Conservation (phyloP, 345 rosid species). For the Linum tenue region DNA sequence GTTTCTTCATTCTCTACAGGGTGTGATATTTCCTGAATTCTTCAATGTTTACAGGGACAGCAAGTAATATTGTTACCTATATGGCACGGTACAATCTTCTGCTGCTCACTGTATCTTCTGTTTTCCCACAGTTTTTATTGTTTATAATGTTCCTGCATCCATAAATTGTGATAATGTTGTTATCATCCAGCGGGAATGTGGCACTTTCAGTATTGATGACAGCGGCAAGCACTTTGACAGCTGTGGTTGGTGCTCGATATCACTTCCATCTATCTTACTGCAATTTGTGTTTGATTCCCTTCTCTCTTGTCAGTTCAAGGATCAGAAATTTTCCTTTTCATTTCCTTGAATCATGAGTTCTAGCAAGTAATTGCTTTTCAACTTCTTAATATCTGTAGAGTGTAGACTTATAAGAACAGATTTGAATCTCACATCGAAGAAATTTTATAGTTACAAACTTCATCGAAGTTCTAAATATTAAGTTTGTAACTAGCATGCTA, state of each 20-base stretch:
- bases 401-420: background rate
- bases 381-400: background rate
- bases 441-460: too few species aligned
- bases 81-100: conserved; percentile 51
- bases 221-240: conserved; percentile 74
- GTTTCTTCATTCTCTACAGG: conserved; percentile 2
- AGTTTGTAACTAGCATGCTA: background rate
- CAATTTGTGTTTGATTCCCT: background rate
- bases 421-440: background rate
- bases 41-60: conserved; percentile 57
- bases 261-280: background rate
- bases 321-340: too few species aligned
- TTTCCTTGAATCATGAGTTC: background rate
- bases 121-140: background rate
- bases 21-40: conserved; percentile 9
- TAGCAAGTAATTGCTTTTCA: background rate
- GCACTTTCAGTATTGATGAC: conserved; percentile 92
- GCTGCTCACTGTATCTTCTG: conserved; percentile 5
- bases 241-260: conserved; percentile 65
- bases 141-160: conserved; percentile 14
- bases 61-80: conserved; percentile 84
- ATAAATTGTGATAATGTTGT: conserved; percentile 17
- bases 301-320: background rate
- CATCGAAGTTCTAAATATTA: background rate
- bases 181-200: conserved; percentile 67